These are phyloP conservation scores for Neostapfia colusana DNA, from an alignment of 176 grass and related monocot species.

Conservation along the genomic window DNA sequence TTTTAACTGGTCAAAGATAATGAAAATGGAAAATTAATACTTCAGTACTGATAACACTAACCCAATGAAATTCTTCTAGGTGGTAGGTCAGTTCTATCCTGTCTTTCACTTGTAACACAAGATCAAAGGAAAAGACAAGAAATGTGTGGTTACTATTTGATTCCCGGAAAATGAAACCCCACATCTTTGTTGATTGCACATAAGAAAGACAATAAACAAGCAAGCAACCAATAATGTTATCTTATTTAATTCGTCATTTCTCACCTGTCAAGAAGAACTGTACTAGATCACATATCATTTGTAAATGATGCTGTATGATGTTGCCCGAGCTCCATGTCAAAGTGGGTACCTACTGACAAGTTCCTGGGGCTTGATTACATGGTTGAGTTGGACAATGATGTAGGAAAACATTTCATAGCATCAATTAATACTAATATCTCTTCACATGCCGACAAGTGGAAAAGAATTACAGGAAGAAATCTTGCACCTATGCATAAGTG, in stretches of 20 bases:
- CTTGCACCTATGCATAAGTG: slow-evolving; percentile 2
- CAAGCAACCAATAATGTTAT: slow-evolving; percentile 15
- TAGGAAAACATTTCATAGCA: neutral
- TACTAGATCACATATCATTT: slow-evolving; percentile 18
- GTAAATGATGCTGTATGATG: slow-evolving; percentile 6
- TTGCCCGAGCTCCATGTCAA: neutral
- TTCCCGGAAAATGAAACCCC: slow-evolving; percentile 11
- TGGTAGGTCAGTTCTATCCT: slow-evolving; percentile 44
- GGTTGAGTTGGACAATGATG: slow-evolving; percentile 21
- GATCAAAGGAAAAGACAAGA: slow-evolving; percentile 35
- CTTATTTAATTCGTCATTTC: slow-evolving; percentile 30
- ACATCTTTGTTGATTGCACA: slow-evolving; percentile 34
- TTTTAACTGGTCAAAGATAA: slow-evolving; percentile 2
- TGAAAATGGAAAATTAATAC: neutral
- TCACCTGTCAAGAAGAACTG: slow-evolving; percentile 27
- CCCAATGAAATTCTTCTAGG: slow-evolving; percentile 35
- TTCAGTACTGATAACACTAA: slow-evolving; percentile 10
- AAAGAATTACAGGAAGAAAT: slow-evolving; percentile 20
- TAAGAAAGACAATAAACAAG: slow-evolving; percentile 22
- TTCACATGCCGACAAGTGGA: slow-evolving; percentile 21
- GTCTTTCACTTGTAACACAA: slow-evolving; percentile 28
- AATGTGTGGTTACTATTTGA: slow-evolving; percentile 28
- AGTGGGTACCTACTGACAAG: neutral
- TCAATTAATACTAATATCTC: slow-evolving; percentile 17
- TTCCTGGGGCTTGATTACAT: slow-evolving; percentile 16